Evolutionary conservation across 2,329 filamentous ascomycete genomes (phyloP).

Genomic region (Beauveria medogensis): DNA sequence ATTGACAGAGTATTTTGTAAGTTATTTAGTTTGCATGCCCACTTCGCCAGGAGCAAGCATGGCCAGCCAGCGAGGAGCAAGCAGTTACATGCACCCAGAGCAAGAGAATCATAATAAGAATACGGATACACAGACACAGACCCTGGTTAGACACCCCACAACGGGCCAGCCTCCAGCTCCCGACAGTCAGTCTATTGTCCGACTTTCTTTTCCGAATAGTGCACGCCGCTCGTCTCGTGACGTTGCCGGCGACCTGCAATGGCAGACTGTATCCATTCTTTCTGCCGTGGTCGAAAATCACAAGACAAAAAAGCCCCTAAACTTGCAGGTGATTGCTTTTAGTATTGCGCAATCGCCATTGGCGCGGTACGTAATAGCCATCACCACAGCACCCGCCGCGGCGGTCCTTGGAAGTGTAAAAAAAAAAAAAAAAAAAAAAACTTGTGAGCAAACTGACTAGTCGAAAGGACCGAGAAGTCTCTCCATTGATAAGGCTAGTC

Average conservation of each 20-base stretch:
- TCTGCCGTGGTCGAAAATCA: background rate
- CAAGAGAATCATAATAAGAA: background rate
- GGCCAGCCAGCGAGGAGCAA: background rate
- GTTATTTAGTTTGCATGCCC: background rate
- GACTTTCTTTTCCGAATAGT: background rate
- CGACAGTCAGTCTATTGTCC: background rate
- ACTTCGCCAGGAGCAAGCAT: background rate
- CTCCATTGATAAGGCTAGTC: constrained; percentile 1
- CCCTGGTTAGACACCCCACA: background rate
- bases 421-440: background rate
- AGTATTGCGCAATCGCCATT: constrained; percentile 7
- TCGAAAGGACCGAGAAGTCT: background rate
- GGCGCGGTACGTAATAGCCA: constrained; percentile 1
- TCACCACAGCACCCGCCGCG: background rate
- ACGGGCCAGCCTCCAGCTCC: background rate
- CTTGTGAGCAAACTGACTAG: background rate
- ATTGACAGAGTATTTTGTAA: background rate
- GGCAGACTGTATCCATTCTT: constrained; percentile 1
- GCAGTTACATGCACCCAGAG: background rate
- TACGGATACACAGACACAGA: background rate
- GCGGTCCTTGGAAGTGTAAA: background rate
- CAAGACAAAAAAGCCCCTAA: background rate
- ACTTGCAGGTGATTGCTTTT: background rate
- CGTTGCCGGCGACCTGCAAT: background rate
- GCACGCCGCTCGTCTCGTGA: background rate